Evolutionary conservation across 495 filamentous ascomycete genomes (phyloP).

Genomic region (Schizothecium vesticola): DNA sequence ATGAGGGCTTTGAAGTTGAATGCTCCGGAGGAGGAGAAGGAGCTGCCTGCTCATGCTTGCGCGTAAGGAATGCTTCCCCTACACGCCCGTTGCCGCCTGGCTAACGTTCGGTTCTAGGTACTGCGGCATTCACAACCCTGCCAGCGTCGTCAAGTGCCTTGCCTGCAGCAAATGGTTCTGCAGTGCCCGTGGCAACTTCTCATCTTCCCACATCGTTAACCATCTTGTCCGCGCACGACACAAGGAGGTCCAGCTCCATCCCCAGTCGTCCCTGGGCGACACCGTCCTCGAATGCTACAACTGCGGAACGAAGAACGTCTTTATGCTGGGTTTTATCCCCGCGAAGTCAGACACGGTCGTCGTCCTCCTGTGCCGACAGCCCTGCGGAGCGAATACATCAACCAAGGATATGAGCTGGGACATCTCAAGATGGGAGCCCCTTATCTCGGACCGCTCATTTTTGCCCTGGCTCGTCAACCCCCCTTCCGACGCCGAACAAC

Average conservation of each 20-base stretch:
- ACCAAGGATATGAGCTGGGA: conserved; percentile 99
- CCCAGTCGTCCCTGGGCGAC: conserved; percentile 90
- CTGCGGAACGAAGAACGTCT: conserved; percentile 98
- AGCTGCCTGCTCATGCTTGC: conserved; percentile 93
- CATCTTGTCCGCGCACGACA: conserved; percentile 95
- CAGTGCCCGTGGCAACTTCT: conserved; percentile 93
- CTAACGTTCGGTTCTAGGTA: conserved; percentile 53
- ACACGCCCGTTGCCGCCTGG: not conserved
- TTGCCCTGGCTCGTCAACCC: conserved; percentile 86
- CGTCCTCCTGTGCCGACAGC: conserved; percentile 92
- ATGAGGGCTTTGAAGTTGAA: conserved; percentile 61
- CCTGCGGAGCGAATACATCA: conserved; percentile 87
- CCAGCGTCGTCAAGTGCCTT: conserved; percentile 93
- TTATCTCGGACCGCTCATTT: conserved; percentile 96
- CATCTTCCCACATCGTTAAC: conserved; percentile 96
- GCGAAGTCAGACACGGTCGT: conserved; percentile 98
- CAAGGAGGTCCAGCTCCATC: conserved; percentile 97
- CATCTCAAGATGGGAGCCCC: conserved; percentile 92
- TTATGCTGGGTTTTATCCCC: conserved; percentile 98
- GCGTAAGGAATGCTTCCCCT: conserved; percentile 56
- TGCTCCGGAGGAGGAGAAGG: conserved; percentile 74
- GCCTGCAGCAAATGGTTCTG: conserved; percentile 99
- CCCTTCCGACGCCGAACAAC: conserved; percentile 90
- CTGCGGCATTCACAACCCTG: conserved; percentile 93
- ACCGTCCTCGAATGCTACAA: conserved; percentile 99